A percentile compares a stretch with the other conserved stretches of the same genome.
Evolutionary conservation across 768 basidiomycete species (phyloP).

Genomic region (Boletus subcaerulescens): DNA sequence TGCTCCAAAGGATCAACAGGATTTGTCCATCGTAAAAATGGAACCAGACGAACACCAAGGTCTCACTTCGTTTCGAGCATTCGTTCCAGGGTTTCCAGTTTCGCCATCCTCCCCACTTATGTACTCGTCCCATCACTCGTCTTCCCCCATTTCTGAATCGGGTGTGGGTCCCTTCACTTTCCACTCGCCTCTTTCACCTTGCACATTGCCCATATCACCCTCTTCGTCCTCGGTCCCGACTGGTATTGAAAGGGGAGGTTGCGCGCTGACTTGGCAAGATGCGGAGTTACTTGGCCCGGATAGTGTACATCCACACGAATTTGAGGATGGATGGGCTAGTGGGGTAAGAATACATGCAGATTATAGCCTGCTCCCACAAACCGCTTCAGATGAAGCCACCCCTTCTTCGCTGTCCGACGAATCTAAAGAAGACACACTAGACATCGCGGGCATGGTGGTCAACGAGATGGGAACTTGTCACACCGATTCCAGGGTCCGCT

Average conservation of each 20-base stretch:
- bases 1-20: constrained; percentile 14
- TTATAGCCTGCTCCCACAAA: constrained; percentile 7
- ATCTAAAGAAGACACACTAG: constrained; percentile 1
- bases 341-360: constrained; percentile 12
- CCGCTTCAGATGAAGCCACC: neutral
- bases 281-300: constrained; percentile 46
- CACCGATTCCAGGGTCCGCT: neutral
- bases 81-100: constrained; percentile 7
- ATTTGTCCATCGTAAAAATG: constrained; percentile 31
- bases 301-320: constrained; percentile 40
- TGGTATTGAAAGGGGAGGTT: constrained; percentile 10
- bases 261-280: constrained; percentile 40
- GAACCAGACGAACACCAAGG: constrained; percentile 44
- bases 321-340: constrained; percentile 37
- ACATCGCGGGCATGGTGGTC: neutral
- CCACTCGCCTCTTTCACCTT: constrained; percentile 14
- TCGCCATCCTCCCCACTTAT: constrained; percentile 21
- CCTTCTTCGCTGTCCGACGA: neutral
- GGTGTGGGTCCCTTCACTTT: constrained; percentile 12
- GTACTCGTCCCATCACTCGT: constrained; percentile 15
- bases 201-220: constrained; percentile 5
- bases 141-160: constrained; percentile 21
- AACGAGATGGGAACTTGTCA: constrained; percentile 5
- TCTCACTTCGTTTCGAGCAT: constrained; percentile 3
- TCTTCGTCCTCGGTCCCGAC: constrained; percentile 9